These are phyloP conservation scores for Kodamaea anthophila DNA, from an alignment of 1,139 yeast species.

Conservation along the genomic window DNA sequence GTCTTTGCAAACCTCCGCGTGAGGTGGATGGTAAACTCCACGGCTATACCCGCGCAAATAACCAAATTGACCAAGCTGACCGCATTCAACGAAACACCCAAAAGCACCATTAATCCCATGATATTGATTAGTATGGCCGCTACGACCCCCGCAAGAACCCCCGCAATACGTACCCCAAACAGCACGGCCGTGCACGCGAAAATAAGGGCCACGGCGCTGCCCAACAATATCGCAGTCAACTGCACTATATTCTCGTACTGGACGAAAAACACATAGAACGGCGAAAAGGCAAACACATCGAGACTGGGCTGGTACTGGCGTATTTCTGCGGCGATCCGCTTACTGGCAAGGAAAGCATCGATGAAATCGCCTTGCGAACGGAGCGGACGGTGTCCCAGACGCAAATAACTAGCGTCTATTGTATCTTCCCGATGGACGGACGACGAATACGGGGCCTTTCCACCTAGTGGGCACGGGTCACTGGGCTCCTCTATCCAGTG, in stretches of 20 bases:
- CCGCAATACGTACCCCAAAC: slow-evolving; percentile 55
- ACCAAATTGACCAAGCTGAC: slow-evolving; percentile 82
- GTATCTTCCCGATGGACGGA: slow-evolving; percentile 40
- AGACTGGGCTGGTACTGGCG: slow-evolving; percentile 29
- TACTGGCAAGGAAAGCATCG: slow-evolving; percentile 66
- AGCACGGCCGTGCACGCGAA: slow-evolving; percentile 49
- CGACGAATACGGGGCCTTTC: slow-evolving; percentile 81
- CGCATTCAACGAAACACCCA: slow-evolving; percentile 79
- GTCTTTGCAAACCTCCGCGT: slow-evolving; percentile 61
- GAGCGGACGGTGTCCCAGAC: slow-evolving; percentile 78
- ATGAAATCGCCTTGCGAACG: slow-evolving; percentile 83
- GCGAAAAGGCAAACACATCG: slow-evolving; percentile 84
- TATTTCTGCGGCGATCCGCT: slow-evolving; percentile 62
- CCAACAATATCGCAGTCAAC: slow-evolving; percentile 51
- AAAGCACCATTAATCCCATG: slow-evolving; percentile 72
- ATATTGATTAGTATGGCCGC: slow-evolving; percentile 61
- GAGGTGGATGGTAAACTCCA: slow-evolving; percentile 86
- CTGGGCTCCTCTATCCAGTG: slow-evolving; percentile 85
- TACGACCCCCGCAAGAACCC: slow-evolving; percentile 54
- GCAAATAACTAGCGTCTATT: slow-evolving; percentile 58
- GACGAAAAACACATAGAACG: slow-evolving; percentile 87
- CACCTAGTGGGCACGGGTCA: slow-evolving; percentile 93
- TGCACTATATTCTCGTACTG: slow-evolving; percentile 66
- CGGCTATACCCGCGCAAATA: slow-evolving; percentile 87
- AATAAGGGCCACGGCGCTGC: slow-evolving; percentile 51